Percentiles rank a stretch among this genome's conserved stretches.
Evolutionary conservation across 1,139 yeast genomes (phyloP).

Genomic region (Taphrina betulina): DNA sequence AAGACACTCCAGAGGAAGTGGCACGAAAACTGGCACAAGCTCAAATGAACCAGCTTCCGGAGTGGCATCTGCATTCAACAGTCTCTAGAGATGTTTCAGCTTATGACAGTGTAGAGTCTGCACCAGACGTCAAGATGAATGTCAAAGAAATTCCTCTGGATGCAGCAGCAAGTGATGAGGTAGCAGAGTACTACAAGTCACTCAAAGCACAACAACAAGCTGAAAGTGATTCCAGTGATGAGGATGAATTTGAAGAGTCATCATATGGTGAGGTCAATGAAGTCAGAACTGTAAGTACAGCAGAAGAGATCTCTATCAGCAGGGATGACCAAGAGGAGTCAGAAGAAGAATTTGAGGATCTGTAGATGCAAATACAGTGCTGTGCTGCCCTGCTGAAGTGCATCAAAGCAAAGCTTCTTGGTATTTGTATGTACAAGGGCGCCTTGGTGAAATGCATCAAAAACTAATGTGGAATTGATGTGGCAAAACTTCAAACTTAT

Average conservation of each 20-base stretch:
- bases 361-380: too few relatives aligned
- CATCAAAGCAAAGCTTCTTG: too few relatives aligned
- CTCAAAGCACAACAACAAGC: constrained; percentile 33
- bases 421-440: too few relatives aligned
- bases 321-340: constrained; percentile 1
- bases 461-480: too few relatives aligned
- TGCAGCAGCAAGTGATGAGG: constrained; percentile 39
- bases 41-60: constrained; percentile 86
- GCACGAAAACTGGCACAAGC: constrained; percentile 49
- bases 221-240: constrained; percentile 32
- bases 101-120: too few relatives aligned
- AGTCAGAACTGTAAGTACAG: constrained; percentile 1
- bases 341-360: constrained; percentile 33
- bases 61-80: constrained; percentile 92
- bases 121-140: background rate
- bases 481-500: too few relatives aligned
- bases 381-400: too few relatives aligned
- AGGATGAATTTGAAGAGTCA: constrained; percentile 36
- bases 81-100: constrained; percentile 45
- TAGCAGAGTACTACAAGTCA: constrained; percentile 39
- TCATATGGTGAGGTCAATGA: constrained; percentile 31
- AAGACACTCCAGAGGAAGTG: constrained; percentile 8
- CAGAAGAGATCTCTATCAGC: background rate
- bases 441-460: too few relatives aligned
- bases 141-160: constrained; percentile 15